Conservation (phyloP, 495 filamentous ascomycete genomes). For the Hypoxylon lienhwacheense region DNA sequence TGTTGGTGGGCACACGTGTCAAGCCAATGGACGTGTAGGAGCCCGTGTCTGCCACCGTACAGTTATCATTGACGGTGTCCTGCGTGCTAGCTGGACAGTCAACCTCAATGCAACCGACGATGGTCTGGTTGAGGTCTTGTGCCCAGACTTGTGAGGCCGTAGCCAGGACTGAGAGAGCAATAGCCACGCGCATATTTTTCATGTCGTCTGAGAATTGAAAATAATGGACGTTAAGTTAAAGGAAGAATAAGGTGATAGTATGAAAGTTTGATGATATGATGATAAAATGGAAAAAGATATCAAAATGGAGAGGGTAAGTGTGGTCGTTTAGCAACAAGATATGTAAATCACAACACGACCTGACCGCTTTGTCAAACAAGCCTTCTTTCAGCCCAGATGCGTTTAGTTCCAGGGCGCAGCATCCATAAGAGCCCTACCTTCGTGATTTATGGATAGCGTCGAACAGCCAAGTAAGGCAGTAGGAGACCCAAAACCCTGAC, state of each 20-base stretch:
- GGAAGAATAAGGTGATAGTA: neutral
- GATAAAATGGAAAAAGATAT: neutral
- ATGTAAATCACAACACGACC: no score
- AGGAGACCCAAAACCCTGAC: no score
- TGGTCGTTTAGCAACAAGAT: no score
- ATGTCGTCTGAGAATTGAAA: neutral
- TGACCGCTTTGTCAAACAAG: no score
- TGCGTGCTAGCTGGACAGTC: slow-evolving; percentile 20
- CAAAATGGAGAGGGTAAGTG: no score
- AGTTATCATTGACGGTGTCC: slow-evolving; percentile 22
- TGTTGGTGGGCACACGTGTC: slow-evolving; percentile 16
- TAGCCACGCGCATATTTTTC: neutral
- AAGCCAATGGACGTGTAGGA: slow-evolving; percentile 28
- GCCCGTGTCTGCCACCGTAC: slow-evolving; percentile 23
- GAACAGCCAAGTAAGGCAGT: no score
- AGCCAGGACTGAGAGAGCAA: slow-evolving; percentile 6
- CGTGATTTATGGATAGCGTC: no score
- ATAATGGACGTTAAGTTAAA: neutral
- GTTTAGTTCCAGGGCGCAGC: no score
- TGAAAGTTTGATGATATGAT: neutral
- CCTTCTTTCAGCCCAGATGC: no score
- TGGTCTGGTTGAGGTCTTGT: slow-evolving; percentile 31
- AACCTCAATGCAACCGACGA: slow-evolving; percentile 31
- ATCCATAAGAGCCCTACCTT: no score
- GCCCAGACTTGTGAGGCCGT: slow-evolving; percentile 3